Evolutionary conservation across 495 filamentous ascomycete genomes (phyloP), one percentile per base, ranked within the genome.

Genomic region (Extremus antarcticus): DNA sequence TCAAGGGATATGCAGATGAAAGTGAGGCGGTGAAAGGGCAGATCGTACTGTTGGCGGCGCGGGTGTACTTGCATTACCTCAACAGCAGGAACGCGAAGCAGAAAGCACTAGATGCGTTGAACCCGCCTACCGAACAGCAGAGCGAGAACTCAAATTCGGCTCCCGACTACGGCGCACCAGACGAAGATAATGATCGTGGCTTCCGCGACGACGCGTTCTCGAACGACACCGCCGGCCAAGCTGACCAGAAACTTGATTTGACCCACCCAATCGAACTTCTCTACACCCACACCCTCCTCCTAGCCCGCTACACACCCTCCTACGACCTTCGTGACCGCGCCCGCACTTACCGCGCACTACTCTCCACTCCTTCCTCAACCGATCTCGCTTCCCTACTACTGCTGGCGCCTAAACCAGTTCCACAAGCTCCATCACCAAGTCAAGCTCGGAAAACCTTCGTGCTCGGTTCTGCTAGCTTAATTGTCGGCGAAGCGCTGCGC

Each of bases 281-380:
- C 15, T 96, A 87, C 82, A 76, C 77, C 20, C 94, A 98, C 64
- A 80, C 91, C 45, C 74, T 92, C 3, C 80, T 90, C 32, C 77
- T 98, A 7, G 85, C 83, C 13, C 81, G 92, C 56, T 98, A 97
- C 64, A 91, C 95, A 60, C 86, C 83, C 0, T 95, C 90, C 2
- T 98, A 96, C 66, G 90, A 95, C 64, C 80, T 97, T 3, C 88
- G 92, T 39, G 92, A 96, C 63, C 86, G 92, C 20, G 80, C 90
- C 1, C 78, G 92, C 8, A 72, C 95, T 24, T 96, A 94, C 71
- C 89, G 87, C 59, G 80, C 85, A 1, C 78, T 98, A 2, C 79
- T 98, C 1, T 77, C 79, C 20, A 79, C 79, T 11, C 87, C 90
- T 0, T 75, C 76, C 3, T 81, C 78, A 8, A 88, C 85, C 0